These are phyloP conservation scores for Penicillium taxi DNA, from an alignment of 495 filamentous ascomycete genomes.

Conservation along the genomic window DNA sequence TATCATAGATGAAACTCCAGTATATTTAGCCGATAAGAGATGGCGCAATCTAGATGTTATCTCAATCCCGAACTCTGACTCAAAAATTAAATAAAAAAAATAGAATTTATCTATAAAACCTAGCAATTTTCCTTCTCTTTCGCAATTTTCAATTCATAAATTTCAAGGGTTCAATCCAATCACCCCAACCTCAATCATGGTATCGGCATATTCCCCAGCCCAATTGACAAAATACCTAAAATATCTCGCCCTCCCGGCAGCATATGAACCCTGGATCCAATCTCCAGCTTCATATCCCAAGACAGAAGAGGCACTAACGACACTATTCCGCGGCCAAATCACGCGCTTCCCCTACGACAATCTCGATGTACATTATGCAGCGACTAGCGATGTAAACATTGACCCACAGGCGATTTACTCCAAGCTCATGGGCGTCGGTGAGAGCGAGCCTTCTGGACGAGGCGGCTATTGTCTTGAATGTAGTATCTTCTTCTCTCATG, in stretches of 20 bases:
- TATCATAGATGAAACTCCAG: no score
- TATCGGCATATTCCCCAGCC: constrained; percentile 12
- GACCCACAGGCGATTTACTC: constrained; percentile 50
- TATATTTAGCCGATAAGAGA: no score
- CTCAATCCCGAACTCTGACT: no score
- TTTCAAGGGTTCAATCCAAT: no score
- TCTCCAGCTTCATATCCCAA: constrained; percentile 17
- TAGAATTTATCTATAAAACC: no score
- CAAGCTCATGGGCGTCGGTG: constrained; percentile 49
- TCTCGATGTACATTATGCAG: constrained; percentile 48
- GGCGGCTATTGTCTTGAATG: constrained; percentile 78
- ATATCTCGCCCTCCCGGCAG: constrained; percentile 16
- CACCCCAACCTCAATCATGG: constrained; percentile 4
- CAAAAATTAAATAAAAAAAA: no score
- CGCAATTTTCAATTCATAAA: no score
- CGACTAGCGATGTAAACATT: constrained; percentile 43
- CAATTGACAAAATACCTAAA: constrained; percentile 18
- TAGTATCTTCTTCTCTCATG: constrained; percentile 56
- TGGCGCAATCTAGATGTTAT: no score
- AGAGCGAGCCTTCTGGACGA: constrained; percentile 30
- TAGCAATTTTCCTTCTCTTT: no score
- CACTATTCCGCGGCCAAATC: constrained; percentile 40
- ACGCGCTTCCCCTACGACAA: constrained; percentile 66
- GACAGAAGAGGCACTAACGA: constrained; percentile 17
- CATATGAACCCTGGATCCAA: constrained; percentile 13